These are phyloP conservation scores for Solanum infundibuliforme DNA, from an alignment of 257 asterid genomes.

Conservation along the genomic window DNA sequence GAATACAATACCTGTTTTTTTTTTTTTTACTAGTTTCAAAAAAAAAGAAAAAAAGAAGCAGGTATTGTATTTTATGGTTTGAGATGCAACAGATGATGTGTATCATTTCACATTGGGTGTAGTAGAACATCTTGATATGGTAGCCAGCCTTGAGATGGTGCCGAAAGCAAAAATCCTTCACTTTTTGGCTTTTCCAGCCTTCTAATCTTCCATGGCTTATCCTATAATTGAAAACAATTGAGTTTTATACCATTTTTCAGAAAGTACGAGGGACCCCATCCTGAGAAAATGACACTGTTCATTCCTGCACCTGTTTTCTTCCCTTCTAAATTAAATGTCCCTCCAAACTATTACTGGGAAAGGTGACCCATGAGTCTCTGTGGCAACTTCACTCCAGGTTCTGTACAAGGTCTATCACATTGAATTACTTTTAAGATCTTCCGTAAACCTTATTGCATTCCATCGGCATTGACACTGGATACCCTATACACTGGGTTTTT, in stretches of 20 bases:
- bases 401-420: not conserved
- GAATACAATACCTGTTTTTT: no score
- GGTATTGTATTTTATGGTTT: not conserved
- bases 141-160: not conserved
- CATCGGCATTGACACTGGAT: not conserved
- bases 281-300: not conserved
- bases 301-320: not conserved
- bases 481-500: not conserved
- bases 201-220: not conserved
- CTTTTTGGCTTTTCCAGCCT: not conserved
- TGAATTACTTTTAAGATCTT: not conserved
- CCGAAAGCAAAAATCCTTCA: not conserved
- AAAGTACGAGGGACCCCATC: not conserved
- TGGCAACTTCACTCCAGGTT: not conserved
- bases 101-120: not conserved
- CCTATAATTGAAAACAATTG: not conserved
- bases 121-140: not conserved
- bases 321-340: not conserved
- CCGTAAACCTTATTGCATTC: not conserved
- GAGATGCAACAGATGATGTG: not conserved
- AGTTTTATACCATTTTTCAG: not conserved
- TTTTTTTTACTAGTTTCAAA: no score
- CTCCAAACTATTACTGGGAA: not conserved
- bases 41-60: not conserved
- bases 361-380: not conserved